Base-by-base conservation (phyloP, 2,329 filamentous ascomycete species). In the Trichoderma guizhouense region DNA sequence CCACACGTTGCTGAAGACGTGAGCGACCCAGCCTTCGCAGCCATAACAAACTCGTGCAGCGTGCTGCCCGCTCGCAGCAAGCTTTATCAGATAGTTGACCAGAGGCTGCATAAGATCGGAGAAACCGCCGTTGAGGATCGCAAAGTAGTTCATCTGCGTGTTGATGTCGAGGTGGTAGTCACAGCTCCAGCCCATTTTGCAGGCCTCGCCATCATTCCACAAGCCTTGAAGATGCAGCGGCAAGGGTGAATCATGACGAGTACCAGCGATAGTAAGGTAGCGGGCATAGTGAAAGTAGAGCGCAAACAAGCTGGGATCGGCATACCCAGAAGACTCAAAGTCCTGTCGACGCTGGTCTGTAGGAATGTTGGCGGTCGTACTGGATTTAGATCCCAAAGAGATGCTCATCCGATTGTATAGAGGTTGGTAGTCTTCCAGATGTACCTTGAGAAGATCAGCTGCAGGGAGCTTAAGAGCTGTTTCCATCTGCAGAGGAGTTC, bases 61-160 rank as follows among this genome's bases (percentile, higher is more conserved):
- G 34, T 72, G 14, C 12, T 58, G 55, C 11, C 71, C 71, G 26
- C 36, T 58, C 11, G 26, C 39, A 14, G 66, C 71, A 28, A 72
- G 57, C 6, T 15, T 62, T 6, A 24, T 14, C 1, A 72, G 28
- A 32, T 70, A 72, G 2, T 51, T 62, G 24, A 70, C 26, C 4
- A 72, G 28, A 7, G 71, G 71, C 28, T 70, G 57, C 71, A 72
- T 70, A 5, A 69, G 65, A 7, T 72, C 71, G 1, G 66, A 28
- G 15, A 72, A 21, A 6, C 65, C 71, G 26, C 71, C 55, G 12
- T 69, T 69, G 30, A 72, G 7, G 1, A 67, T 63, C 1, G 71
- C 43, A 70, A 69, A 72, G 32, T 72, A 72, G 18, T 72, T 72
- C 71, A 72, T 72, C 43, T 72, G 71, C n/a, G 66, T 70, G 60